Conservation (phyloP, 768 basidiomycete genomes). For the Rhizopogon sp. region DNA sequence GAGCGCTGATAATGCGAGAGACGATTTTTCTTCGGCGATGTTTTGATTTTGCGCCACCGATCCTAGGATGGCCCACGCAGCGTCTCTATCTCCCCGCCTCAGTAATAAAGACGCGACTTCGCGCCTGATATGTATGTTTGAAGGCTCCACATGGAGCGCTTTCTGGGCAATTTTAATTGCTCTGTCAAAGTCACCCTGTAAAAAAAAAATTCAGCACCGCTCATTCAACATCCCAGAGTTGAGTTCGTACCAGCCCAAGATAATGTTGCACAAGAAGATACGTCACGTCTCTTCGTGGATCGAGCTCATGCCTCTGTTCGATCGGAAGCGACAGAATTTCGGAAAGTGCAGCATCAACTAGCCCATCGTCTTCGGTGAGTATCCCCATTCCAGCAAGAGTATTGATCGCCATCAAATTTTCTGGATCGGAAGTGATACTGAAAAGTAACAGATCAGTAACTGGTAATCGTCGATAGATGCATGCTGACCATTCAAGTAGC, state of each 20-base stretch:
- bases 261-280: conserved; percentile 70
- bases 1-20: conserved; percentile 48
- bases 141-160: conserved; percentile 54
- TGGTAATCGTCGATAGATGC: neutral
- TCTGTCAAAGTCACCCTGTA: conserved; percentile 42
- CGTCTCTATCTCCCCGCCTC: conserved; percentile 36
- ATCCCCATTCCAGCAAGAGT: conserved; percentile 88
- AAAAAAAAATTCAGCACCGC: neutral
- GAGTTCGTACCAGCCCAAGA: conserved; percentile 56
- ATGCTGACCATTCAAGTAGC: conserved; percentile 74
- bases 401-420: conserved; percentile 78
- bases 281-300: conserved; percentile 65
- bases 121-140: conserved; percentile 41
- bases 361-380: conserved; percentile 66
- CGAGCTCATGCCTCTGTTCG: conserved; percentile 59
- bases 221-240: neutral
- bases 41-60: conserved; percentile 25
- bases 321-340: conserved; percentile 71
- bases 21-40: conserved; percentile 32
- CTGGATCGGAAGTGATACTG: conserved; percentile 75
- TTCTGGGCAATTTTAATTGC: conserved; percentile 53
- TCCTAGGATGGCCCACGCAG: conserved; percentile 45
- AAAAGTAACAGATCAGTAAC: conserved; percentile 2
- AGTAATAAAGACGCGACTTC: conserved; percentile 53
- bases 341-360: conserved; percentile 82